Base-by-base conservation (phyloP, 179 eudicot species). In the Carnegiea gigantea region DNA sequence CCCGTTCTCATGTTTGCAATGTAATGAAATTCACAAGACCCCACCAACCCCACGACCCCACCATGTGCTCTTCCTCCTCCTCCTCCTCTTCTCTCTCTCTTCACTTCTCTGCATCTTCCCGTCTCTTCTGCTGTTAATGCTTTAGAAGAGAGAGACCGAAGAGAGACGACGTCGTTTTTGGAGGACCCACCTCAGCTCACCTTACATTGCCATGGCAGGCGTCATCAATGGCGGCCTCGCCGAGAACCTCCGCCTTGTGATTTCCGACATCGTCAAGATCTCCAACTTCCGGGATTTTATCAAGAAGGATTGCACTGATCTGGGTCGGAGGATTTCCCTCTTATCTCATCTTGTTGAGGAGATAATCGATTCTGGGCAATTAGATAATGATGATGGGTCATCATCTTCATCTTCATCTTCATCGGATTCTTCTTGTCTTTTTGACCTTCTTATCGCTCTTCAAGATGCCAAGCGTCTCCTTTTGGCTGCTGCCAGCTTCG, bases 281-380 rank as follows among this genome's bases (percentile, higher is more conserved):
- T 79, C 85, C 26, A 76, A 76, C 13, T 88, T 86, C 49, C 33
- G 4, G 11, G 86, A 85, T 26, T 54, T 80, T 28, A 85, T 88
- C 57, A 86, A 76, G 65, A 88, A 88, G 81, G 90, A 88, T 71
- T 88, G 90, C 67, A 88, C 79, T 68, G 88, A 88, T 85, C 89
- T 88, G 7, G 73, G 82, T 77, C 89, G 90, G 70, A 77, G 90
- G 78, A 79, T 88, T 85, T 88, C 89, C 2, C 77, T 88, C 1
- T 67, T 88, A 18, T 83, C 88, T 12, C 83, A 86, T 72, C 48
- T 88, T 21, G 83, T 86, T 23, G 90, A 88, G 5, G 90, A 88
- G 89, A 85, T 86, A 79, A 76, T 57, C 14, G 89, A 85, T 6
- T 81, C 48, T 21, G 8, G n/a, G 5, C 57, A 51, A 13, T 51